Base-by-base conservation (phyloP, 257 asterid genomes). In the Linaria vulgaris region DNA sequence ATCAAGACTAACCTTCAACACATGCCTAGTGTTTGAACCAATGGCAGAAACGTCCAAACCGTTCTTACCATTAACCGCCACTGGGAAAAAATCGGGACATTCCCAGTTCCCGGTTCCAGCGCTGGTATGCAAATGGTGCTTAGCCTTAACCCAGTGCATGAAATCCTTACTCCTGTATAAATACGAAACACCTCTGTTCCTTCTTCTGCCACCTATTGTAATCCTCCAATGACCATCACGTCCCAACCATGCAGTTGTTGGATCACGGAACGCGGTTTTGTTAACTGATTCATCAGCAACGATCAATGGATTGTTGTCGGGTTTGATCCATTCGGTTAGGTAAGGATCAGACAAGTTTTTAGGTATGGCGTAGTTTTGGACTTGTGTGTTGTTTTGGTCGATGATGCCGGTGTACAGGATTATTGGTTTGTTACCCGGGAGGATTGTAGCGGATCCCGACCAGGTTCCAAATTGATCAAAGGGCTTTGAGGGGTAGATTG, bases 391-490 rank as follows among this genome's bases (percentile, higher is more conserved):
- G 12, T 77, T 66, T 1, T 0, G 0, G 69, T 87, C 90, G 0
- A 83, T n/a, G 6, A 90, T 73, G 1, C 97, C 97, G 0, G 95
- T 90, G 83, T 87, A 85, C 16, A 90, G 84, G 20, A 90, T 87
- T 0, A 82, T 8, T 16, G 97, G 96, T 56, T 69, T 82, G 69
- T 82, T 81, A 3, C 88, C 96, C 0, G 92, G 92, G 3, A 80
- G 83, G 34, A 80, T 27, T 0, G 97, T 87, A 55, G 90, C 89
- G 2, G 97, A 90, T 1, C 96, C 95, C 0, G 97, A 90, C 97
- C 97, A 90, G n/a, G 91, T 81, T 0, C 97, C 96, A 12, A 30
- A 87, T 5, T 59, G 3, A 16, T 90, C 96, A 9, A 90, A 90
- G 0, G 79, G 72, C 75, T 81, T 56, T 1, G 97, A 87, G 0